A percentile compares a stretch with the other conserved stretches of the same genome.
Conservation (phyloP, 805 yeast species). For the Saccharomyces eubayanus region DNA sequence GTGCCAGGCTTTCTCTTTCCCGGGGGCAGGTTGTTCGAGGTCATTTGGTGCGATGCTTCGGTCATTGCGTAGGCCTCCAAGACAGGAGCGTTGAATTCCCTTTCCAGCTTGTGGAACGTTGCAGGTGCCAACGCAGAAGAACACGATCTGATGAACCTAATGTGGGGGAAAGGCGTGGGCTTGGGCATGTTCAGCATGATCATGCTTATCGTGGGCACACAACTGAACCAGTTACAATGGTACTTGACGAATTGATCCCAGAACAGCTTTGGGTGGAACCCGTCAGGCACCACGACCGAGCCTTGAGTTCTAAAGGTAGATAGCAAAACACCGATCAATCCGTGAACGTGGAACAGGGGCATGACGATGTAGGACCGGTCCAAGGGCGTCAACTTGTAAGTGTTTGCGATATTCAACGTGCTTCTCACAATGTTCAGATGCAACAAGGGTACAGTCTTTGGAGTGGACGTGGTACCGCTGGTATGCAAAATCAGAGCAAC, state of each 20-base stretch:
- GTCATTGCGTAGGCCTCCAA: conserved; percentile 77
- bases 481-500: conserved; percentile 63
- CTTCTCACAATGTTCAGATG: conserved; percentile 56
- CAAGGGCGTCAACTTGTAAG: conserved; percentile 41
- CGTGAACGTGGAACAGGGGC: conserved; percentile 77
- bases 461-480: conserved; percentile 69
- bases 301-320: conserved; percentile 57
- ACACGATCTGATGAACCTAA: conserved; percentile 64
- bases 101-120: conserved; percentile 50
- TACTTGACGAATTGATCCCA: conserved; percentile 48
- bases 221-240: conserved; percentile 62
- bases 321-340: conserved; percentile 56
- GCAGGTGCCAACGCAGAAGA: conserved; percentile 64
- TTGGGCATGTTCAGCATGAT: conserved; percentile 46
- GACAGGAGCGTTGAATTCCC: conserved; percentile 55
- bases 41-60: conserved; percentile 75
- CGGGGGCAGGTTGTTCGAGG: conserved; percentile 60
- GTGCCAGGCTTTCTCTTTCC: conserved; percentile 61
- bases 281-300: conserved; percentile 50
- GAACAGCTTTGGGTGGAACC: conserved; percentile 52
- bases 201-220: conserved; percentile 70
- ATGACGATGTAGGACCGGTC: conserved; percentile 60
- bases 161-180: conserved; percentile 44
- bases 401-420: conserved; percentile 48
- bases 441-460: conserved; percentile 66